Evolutionary conservation across 2,329 filamentous ascomycete species (phyloP).

Genomic region (Arthroderma sp.): DNA sequence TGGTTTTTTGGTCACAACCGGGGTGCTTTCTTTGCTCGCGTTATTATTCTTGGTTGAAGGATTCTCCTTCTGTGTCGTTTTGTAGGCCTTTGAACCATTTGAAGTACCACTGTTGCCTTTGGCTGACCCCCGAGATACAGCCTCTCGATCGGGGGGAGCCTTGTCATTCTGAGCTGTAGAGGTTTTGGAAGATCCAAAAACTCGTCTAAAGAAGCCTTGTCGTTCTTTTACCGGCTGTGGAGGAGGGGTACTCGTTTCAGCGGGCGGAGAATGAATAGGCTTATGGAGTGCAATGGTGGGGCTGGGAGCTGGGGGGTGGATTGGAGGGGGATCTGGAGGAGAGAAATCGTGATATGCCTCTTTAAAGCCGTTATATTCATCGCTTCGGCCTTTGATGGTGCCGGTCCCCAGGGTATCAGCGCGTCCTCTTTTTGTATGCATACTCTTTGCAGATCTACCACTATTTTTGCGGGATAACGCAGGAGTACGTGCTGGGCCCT

Average conservation of each 20-base stretch:
- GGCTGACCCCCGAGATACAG: conserved; percentile 1
- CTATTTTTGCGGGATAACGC: conserved; percentile 29
- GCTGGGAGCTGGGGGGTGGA: conserved; percentile 40
- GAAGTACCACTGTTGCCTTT: conserved; percentile 7
- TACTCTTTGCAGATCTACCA: conserved; percentile 29
- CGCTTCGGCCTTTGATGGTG: conserved; percentile 20
- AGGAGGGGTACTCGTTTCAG: conserved; percentile 28
- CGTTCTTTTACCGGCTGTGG: conserved; percentile 47
- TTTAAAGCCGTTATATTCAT: conserved; percentile 17
- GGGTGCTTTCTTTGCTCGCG: conserved; percentile 21
- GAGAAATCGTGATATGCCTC: conserved; percentile 18
- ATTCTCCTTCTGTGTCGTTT: conserved; percentile 17
- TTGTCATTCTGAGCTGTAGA: conserved; percentile 15
- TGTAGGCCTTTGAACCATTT: conserved; percentile 15
- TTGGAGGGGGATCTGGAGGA: conserved; percentile 32
- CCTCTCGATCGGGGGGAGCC: conserved; percentile 1
- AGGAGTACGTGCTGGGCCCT: conserved; percentile 18
- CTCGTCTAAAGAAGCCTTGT: conserved; percentile 81
- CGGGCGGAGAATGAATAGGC: conserved; percentile 20
- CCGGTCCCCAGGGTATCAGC: conserved; percentile 28
- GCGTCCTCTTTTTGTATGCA: conserved; percentile 23
- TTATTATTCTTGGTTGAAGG: conserved; percentile 12
- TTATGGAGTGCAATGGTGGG: conserved; percentile 42
- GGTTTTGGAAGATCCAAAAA: conserved; percentile 65
- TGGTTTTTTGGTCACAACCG: conserved; percentile 67